Base-by-base conservation (phyloP, 2,329 filamentous ascomycete species). In the Pseudovirgaria hyperparasitica region DNA sequence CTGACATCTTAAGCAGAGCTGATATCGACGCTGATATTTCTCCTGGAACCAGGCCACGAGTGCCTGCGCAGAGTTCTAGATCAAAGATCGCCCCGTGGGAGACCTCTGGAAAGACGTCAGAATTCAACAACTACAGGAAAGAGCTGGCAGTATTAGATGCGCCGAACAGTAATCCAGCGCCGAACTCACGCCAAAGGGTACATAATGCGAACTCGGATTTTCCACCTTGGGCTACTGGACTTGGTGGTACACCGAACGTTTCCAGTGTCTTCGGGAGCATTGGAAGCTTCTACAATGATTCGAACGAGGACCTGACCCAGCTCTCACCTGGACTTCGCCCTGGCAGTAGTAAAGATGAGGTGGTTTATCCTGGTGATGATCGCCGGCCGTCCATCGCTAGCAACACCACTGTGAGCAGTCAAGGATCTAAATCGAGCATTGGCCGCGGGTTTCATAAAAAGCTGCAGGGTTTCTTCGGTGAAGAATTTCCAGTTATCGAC, bases 381-480 rank as follows among this genome's bases (percentile, higher is more conserved):
- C 67, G 90, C 36, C 71, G 87, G 26, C 87, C 87, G 2, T 96
- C 90, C 4, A 70, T 84, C 26, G 85, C 85, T 20, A 94, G 86
- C 54, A 75, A 86, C 37, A 85, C 79, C 9, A 92, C 78, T 4
- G 72, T 82, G 31, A 90, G 86, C 54, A 92, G 87, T 46, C 72
- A 81, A 38, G 81, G 82, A 18, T 92, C 87, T 22, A 77, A 76
- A 55, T 69, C 74, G 35, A 76, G 72, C 34, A 66, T 78, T 33
- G 73, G 76, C 41, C 73, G 80, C 27, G 69, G 78, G 31, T 67
- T 72, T 37, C 66, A 72, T 42, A 85, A 86, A 55, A 90, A 87
- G 56, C 64, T 93, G 36, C 82, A 90, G 48, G 82, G 79, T 22
- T 87, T 94, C 50, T 92, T 94, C 56, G 86, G 87, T 24, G 87